phyloP scores from a whole-genome alignment of 768 basidiomycete species.

The Candolleomyces efflorescens region DNA sequence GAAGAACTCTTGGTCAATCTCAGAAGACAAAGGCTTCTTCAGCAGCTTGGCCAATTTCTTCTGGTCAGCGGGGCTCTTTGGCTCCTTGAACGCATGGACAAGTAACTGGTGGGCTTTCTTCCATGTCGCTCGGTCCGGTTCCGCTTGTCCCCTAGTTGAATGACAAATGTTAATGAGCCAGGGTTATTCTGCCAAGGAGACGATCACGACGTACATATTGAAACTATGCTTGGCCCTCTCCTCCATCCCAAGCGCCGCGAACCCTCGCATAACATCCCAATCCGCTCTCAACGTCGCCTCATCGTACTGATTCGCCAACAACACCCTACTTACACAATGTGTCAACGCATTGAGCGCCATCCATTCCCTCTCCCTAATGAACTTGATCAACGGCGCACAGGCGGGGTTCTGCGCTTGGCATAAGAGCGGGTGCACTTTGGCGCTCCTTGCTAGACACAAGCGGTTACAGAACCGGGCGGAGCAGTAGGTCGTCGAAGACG shows the following conservation, averaged over 20 bases:
- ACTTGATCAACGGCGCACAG: conserved; percentile 52
- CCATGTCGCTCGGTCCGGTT: conserved; percentile 68
- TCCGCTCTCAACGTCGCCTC: conserved; percentile 44
- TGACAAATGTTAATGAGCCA: no score
- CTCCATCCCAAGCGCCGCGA: conserved; percentile 78
- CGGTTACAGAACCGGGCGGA: conserved; percentile 75
- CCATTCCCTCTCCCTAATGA: conserved; percentile 60
- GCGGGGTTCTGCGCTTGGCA: conserved; percentile 76
- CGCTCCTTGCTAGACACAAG: conserved; percentile 66
- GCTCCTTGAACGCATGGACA: conserved; percentile 59
- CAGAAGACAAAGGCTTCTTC: conserved; percentile 41
- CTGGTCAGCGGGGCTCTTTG: conserved; percentile 42
- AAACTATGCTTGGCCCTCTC: conserved; percentile 54
- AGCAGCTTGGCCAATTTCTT: conserved; percentile 57
- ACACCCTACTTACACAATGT: conserved; percentile 59
- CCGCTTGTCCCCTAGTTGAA: no score
- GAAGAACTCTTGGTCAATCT: conserved; percentile 59
- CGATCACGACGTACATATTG: no score
- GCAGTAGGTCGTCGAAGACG: conserved; percentile 40
- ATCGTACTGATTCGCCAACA: conserved; percentile 49
- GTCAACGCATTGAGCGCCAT: conserved; percentile 73
- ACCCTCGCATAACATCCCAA: conserved; percentile 50
- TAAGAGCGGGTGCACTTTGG: conserved; percentile 62
- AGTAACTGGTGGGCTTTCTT: conserved; percentile 56
- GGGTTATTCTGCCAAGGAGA: no score